Percentiles rank a stretch among this genome's conserved stretches.
Evolutionary conservation across 768 basidiomycete genomes (phyloP).

Genomic region (Dioszegia crocea): DNA sequence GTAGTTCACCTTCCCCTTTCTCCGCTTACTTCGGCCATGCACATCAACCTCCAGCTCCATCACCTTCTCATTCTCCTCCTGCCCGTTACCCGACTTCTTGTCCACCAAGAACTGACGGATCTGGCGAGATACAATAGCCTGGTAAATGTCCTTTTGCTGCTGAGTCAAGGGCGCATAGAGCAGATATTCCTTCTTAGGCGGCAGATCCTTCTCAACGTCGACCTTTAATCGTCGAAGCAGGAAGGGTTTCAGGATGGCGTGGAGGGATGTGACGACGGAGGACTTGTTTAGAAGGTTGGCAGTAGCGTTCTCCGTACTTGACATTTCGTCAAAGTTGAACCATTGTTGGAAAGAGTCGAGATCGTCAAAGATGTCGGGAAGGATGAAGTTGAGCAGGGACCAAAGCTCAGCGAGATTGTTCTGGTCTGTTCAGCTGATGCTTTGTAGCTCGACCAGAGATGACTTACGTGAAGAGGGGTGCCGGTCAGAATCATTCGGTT

Average conservation of each 20-base stretch:
- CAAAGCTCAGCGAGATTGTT: slow-evolving; percentile 94
- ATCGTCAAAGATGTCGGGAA: slow-evolving; percentile 89
- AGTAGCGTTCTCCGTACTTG: slow-evolving; percentile 7
- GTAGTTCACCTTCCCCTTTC: slow-evolving; percentile 41
- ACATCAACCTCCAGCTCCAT: slow-evolving; percentile 35
- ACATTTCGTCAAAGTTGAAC: slow-evolving; percentile 52
- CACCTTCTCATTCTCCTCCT: slow-evolving; percentile 25
- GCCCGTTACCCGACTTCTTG: slow-evolving; percentile 53
- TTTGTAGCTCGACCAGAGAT: no score
- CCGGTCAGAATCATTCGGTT: slow-evolving; percentile 92
- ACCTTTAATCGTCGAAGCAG: slow-evolving; percentile 83
- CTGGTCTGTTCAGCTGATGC: slow-evolving; percentile 54
- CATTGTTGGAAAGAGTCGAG: slow-evolving; percentile 85
- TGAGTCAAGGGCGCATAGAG: slow-evolving; percentile 83
- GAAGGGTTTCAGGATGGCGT: slow-evolving; percentile 92
- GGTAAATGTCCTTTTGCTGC: slow-evolving; percentile 78
- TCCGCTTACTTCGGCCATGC: slow-evolving; percentile 17
- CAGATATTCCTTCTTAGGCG: slow-evolving; percentile 82
- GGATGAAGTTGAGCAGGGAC: slow-evolving; percentile 91
- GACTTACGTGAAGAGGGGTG: slow-evolving; percentile 82
- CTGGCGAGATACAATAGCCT: slow-evolving; percentile 67
- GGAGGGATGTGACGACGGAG: slow-evolving; percentile 70
- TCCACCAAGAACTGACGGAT: slow-evolving; percentile 57
- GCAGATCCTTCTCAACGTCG: slow-evolving; percentile 84
- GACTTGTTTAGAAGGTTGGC: slow-evolving; percentile 46